Evolutionary conservation across 305 asterid genomes (phyloP).

Genomic region (Fraxinus angustifolia): DNA sequence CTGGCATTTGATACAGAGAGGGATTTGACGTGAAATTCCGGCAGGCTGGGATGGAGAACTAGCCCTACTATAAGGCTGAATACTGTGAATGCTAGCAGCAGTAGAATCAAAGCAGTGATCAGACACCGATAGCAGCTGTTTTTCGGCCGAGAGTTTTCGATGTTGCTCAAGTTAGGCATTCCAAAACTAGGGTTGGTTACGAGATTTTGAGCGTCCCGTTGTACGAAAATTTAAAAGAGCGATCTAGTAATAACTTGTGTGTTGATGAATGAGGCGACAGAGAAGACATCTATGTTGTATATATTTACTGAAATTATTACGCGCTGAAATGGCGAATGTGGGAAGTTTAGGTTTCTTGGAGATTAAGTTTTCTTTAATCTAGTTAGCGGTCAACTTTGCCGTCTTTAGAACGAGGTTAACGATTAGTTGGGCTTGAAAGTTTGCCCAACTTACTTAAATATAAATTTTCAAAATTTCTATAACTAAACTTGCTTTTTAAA

Average conservation of each 20-base stretch:
- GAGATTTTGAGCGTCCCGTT: background rate
- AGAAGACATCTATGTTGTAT: background rate
- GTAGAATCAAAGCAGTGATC: background rate
- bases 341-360: background rate
- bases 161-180: background rate
- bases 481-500: no score
- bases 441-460: background rate
- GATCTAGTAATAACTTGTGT: background rate
- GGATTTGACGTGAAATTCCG: background rate
- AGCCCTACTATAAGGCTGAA: background rate
- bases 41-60: background rate
- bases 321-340: background rate
- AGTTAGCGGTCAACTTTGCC: background rate
- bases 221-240: background rate
- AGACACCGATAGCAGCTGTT: background rate
- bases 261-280: background rate
- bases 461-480: no score
- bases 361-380: background rate
- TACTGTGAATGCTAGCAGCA: background rate
- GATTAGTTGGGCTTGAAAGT: background rate
- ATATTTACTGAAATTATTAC: background rate
- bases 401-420: background rate
- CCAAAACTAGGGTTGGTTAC: background rate
- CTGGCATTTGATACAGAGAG: background rate
- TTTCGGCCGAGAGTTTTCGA: background rate